phyloP scores from a whole-genome alignment of 148 eudicot genomes.

The Vaccinium darrowii region DNA sequence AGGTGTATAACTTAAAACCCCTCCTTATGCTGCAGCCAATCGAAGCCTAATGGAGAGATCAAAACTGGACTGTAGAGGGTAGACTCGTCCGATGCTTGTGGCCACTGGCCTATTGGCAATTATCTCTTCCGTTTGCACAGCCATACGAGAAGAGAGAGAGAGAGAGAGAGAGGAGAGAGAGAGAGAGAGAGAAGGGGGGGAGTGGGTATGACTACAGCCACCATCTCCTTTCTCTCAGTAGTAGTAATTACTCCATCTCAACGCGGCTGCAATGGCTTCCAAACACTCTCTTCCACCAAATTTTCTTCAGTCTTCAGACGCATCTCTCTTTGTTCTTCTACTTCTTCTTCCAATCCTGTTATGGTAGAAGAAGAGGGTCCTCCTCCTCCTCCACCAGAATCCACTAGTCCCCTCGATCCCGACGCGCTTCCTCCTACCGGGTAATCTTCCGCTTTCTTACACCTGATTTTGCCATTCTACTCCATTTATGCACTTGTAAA shows the following conservation, averaged over 20 bases:
- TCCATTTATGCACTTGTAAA: not conserved
- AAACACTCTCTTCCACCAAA: not conserved
- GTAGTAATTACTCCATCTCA: not conserved
- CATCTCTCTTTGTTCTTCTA: conserved; percentile 1
- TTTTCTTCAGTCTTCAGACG: not conserved
- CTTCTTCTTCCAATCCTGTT: conserved; percentile 32
- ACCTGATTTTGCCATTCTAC: not conserved
- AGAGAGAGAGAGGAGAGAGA: not conserved
- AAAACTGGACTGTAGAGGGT: no score
- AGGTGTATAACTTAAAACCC: no score
- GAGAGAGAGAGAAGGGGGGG: no score
- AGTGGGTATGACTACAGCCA: not conserved
- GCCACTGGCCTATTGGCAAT: not conserved
- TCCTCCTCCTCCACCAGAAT: conserved; percentile 16
- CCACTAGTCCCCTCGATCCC: conserved; percentile 14
- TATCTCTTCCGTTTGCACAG: not conserved
- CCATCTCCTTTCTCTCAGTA: not conserved
- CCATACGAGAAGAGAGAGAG: not conserved
- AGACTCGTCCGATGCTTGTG: not conserved
- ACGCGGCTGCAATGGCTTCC: not conserved
- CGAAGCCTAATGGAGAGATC: no score
- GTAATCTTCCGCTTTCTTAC: conserved; percentile 24
- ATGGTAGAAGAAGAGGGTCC: conserved; percentile 28
- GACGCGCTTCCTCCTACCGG: conserved; percentile 34
- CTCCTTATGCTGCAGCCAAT: no score